Conservation (phyloP, 129 eudicot genomes). For the Daucus carota region DH1_v3.0 NC_030382.2:46703001-46703500, state of each 20-base stretch:
- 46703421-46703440: neutral
- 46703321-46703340: slow-evolving; percentile 17
- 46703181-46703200: neutral
- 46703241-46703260: neutral
- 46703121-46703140: no score
- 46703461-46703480: neutral
- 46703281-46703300: neutral
- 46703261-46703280: neutral
- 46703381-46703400: slow-evolving; percentile 19
- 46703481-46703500: neutral
- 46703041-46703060: no score
- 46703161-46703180: neutral
- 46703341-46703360: neutral
- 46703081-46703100: no score
- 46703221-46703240: neutral
- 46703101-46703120: no score
- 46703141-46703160: no score
- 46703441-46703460: neutral
- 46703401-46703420: neutral
- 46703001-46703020: no score
- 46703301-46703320: neutral
- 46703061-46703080: no score
- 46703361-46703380: slow-evolving; percentile 11
- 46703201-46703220: neutral
- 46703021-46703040: no score